These are phyloP conservation scores for Metschnikowia baotianmanensis DNA, from an alignment of 805 yeast genomes.

Conservation along the genomic window DNA sequence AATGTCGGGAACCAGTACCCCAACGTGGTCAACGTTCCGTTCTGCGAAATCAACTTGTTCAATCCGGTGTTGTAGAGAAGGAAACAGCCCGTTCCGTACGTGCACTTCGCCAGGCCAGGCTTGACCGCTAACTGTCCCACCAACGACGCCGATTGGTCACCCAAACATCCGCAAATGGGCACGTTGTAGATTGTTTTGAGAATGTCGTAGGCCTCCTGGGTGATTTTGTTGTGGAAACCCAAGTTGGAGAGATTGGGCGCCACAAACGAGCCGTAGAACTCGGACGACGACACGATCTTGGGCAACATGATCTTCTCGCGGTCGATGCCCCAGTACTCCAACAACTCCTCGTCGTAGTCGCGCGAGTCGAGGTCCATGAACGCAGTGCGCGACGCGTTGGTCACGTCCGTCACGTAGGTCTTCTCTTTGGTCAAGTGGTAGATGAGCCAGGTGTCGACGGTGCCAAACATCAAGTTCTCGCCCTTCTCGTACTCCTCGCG, in stretches of 20 bases:
- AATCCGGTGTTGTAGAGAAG: constrained; percentile 83
- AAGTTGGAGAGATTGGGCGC: constrained; percentile 55
- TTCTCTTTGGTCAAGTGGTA: constrained; percentile 74
- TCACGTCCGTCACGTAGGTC: constrained; percentile 76
- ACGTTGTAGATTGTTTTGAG: constrained; percentile 51
- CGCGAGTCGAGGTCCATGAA: constrained; percentile 78
- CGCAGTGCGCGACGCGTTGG: constrained; percentile 90
- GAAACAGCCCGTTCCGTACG: constrained; percentile 96
- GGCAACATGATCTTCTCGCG: constrained; percentile 65
- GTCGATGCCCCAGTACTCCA: constrained; percentile 80
- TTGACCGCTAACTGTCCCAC: constrained; percentile 89
- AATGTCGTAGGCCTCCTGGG: constrained; percentile 51
- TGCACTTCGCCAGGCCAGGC: constrained; percentile 87
- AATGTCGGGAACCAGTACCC: constrained; percentile 85
- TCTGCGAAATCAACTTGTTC: constrained; percentile 62
- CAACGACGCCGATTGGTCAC: constrained; percentile 91
- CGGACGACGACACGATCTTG: constrained; percentile 73
- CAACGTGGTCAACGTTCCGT: constrained; percentile 86
- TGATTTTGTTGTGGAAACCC: constrained; percentile 51
- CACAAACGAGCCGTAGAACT: constrained; percentile 68
- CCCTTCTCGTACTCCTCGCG: constrained; percentile 69
- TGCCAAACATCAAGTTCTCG: constrained; percentile 82
- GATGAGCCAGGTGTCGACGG: constrained; percentile 92
- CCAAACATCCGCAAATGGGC: constrained; percentile 87
- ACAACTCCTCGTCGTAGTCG: constrained; percentile 71